Percentiles rank a stretch among this genome's conserved stretches.
These are phyloP conservation scores for Gossypium herbaceum DNA, from an alignment of 345 rosid species.

Conservation along the genomic window DNA sequence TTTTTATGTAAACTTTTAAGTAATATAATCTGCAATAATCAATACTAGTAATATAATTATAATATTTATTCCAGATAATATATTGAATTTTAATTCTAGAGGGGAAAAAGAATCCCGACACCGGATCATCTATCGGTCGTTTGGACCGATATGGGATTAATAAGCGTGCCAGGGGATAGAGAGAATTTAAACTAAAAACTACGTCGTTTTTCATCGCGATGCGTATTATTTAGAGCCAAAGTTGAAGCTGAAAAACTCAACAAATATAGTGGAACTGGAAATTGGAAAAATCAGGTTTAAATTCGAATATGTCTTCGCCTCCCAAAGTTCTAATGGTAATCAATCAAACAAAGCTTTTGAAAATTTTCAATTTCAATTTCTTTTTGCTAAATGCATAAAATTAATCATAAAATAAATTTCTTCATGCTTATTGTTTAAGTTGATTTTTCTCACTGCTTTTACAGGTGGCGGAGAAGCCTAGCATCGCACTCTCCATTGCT, in stretches of 20 bases:
- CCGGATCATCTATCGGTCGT: too few relatives aligned
- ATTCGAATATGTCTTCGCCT: constrained; percentile 28
- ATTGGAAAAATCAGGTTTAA: not conserved
- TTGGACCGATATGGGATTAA: too few relatives aligned
- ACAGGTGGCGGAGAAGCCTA: constrained; percentile 97
- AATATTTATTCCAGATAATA: too few relatives aligned
- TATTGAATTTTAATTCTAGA: too few relatives aligned
- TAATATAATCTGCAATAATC: too few relatives aligned
- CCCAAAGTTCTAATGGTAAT: constrained; percentile 44
- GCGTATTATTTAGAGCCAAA: not conserved
- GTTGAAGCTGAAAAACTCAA: not conserved
- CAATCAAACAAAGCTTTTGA: not conserved
- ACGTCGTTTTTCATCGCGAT: not conserved
- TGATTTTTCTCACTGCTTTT: not conserved
- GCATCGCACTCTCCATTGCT: constrained; percentile 89
- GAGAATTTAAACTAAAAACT: not conserved
- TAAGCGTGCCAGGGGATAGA: too few relatives aligned
- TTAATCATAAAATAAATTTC: not conserved
- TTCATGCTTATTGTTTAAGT: not conserved
- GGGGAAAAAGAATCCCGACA: too few relatives aligned
- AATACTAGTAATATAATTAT: too few relatives aligned
- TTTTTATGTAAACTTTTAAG: too few relatives aligned
- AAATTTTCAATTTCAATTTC: not conserved
- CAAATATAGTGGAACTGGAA: not conserved
- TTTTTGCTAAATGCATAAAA: not conserved